Evolutionary conservation across 176 grass and related monocot species (phyloP).

Genomic region (Otatea glauca): DNA sequence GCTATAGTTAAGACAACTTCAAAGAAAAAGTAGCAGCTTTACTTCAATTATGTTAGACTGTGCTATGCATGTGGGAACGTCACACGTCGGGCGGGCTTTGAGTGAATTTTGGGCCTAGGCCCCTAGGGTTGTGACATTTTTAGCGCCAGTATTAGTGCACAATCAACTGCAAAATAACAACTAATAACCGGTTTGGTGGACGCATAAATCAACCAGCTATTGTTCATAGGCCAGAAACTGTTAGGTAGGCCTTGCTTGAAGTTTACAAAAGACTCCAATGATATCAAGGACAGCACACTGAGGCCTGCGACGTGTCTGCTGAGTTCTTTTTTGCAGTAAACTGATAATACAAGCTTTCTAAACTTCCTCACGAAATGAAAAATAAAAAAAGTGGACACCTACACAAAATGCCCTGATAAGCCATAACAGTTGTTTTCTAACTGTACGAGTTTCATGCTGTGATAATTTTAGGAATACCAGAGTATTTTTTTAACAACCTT

Average conservation of each 20-base stretch:
- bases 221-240: background rate
- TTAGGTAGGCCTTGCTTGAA: constrained; percentile 18
- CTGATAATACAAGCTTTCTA: constrained; percentile 27
- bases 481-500: background rate
- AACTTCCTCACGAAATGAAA: background rate
- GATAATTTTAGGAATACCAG: no score
- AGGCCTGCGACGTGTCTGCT: background rate
- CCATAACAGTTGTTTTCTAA: background rate
- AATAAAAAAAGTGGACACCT: background rate
- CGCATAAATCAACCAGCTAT: background rate
- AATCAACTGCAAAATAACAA: no score
- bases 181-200: no score
- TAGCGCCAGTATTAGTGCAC: no score
- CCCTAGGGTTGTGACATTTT: no score
- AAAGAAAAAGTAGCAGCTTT: no score
- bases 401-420: background rate
- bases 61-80: no score
- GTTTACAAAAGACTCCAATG: constrained; percentile 17
- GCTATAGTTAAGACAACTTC: no score
- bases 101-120: no score
- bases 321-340: background rate
- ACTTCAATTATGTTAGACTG: no score
- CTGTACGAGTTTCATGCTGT: background rate
- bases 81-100: no score
- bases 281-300: background rate